Percentiles rank a stretch among this genome's conserved stretches.
phyloP scores from a whole-genome alignment of 495 filamentous ascomycete species.

The Podospora didyma region DNA sequence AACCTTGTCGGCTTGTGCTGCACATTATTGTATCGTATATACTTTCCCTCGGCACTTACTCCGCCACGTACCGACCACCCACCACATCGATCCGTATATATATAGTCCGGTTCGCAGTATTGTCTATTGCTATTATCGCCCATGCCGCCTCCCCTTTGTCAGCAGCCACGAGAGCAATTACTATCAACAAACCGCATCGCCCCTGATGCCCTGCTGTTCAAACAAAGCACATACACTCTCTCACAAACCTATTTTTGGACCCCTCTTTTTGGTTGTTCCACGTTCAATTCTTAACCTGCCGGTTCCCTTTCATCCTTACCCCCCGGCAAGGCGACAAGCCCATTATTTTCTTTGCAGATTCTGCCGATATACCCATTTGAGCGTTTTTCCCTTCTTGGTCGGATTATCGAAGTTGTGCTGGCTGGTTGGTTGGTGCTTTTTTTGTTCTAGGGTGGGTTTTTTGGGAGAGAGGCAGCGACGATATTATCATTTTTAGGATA shows the following conservation, averaged over 20 bases:
- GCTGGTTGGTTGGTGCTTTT: conserved; percentile 2
- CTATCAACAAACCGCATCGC: background rate
- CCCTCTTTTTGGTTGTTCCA: too few species aligned
- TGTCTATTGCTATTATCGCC: conserved; percentile 3
- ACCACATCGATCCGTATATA: background rate
- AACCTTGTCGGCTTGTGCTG: too few species aligned
- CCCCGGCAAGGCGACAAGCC: background rate
- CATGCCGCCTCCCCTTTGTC: background rate
- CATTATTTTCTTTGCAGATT: conserved; percentile 6
- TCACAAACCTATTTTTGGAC: too few species aligned
- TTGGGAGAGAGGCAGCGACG: too few species aligned
- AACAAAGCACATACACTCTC: background rate
- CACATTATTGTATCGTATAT: too few species aligned
- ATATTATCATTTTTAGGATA: too few species aligned
- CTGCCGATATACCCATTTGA: conserved; percentile 23
- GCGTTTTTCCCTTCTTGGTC: conserved; percentile 9
- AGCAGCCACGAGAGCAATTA: background rate
- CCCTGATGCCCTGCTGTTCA: background rate
- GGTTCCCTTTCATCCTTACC: background rate
- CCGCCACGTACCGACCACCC: too few species aligned
- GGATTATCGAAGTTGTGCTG: background rate
- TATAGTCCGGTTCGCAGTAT: background rate
- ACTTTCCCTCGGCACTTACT: background rate
- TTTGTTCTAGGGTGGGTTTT: background rate
- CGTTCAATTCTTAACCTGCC: too few species aligned